Conservation (phyloP, 2,329 filamentous ascomycete genomes). For the Dactylonectria estremocensis region DNA sequence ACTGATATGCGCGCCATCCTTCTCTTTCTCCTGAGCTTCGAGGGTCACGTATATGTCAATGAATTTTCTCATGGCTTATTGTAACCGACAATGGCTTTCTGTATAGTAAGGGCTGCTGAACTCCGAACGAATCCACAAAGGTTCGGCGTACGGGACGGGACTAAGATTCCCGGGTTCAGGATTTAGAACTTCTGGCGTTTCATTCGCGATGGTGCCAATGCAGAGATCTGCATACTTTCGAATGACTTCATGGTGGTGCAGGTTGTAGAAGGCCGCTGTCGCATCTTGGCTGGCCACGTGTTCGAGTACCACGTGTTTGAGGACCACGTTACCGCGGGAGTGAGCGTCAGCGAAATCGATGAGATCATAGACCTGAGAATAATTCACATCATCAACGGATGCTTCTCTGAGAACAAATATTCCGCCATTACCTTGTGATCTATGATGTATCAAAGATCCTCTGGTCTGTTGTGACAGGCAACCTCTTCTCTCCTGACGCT, state of each 20-base stretch:
- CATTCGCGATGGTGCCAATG: conserved; percentile 82
- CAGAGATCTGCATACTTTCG: conserved; percentile 83
- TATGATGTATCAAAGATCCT: too few relatives aligned
- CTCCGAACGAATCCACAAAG: conserved; percentile 82
- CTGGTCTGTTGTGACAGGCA: too few relatives aligned
- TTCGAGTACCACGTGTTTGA: conserved; percentile 82
- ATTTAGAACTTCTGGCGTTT: conserved; percentile 81
- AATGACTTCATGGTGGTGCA: conserved; percentile 90
- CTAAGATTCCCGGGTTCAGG: conserved; percentile 80
- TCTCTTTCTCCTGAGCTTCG: conserved; percentile 84
- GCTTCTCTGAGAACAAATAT: too few relatives aligned
- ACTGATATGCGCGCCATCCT: conserved; percentile 78
- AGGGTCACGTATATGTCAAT: conserved; percentile 79
- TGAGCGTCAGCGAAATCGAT: conserved; percentile 89
- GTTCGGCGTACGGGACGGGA: conserved; percentile 86
- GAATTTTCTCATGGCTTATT: conserved; percentile 80
- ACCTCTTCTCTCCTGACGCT: too few relatives aligned
- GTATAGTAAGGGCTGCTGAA: conserved; percentile 88
- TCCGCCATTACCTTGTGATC: too few relatives aligned
- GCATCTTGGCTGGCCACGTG: conserved; percentile 88
- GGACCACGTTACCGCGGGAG: conserved; percentile 84
- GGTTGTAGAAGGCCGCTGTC: conserved; percentile 88
- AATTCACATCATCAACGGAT: too few relatives aligned
- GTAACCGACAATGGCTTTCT: conserved; percentile 79
- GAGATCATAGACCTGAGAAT: conserved; percentile 89